Evolutionary conservation across 805 yeast genomes (phyloP).

Genomic region (Ogataea methylovora): DNA sequence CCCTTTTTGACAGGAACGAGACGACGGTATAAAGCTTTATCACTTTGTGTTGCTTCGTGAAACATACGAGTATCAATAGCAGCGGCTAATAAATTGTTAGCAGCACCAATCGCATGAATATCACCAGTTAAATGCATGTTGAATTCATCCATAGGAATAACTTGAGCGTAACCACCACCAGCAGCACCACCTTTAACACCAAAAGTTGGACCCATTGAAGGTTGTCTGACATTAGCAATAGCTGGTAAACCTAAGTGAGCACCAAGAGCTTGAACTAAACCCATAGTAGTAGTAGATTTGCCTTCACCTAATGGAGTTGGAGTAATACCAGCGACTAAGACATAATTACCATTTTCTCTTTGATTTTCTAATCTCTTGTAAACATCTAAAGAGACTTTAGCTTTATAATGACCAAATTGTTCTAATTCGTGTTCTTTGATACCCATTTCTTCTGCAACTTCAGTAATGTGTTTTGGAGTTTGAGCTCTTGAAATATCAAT

Average conservation of each 20-base stretch:
- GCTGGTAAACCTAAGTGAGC: slow-evolving; percentile 65
- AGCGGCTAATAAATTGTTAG: slow-evolving; percentile 74
- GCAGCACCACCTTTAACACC: slow-evolving; percentile 91
- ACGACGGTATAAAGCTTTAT: slow-evolving; percentile 65
- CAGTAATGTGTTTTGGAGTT: slow-evolving; percentile 60
- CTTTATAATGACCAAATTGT: slow-evolving; percentile 69
- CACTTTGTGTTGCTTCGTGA: slow-evolving; percentile 71
- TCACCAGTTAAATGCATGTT: slow-evolving; percentile 84
- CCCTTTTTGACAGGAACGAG: slow-evolving; percentile 74
- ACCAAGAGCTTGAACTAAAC: slow-evolving; percentile 73
- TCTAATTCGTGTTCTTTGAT: slow-evolving; percentile 62
- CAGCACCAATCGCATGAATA: slow-evolving; percentile 78
- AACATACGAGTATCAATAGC: slow-evolving; percentile 83
- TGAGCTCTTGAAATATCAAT: slow-evolving; percentile 73
- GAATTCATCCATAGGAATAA: slow-evolving; percentile 84
- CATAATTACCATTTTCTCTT: slow-evolving; percentile 59
- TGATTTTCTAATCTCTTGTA: slow-evolving; percentile 54
- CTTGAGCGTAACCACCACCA: slow-evolving; percentile 85
- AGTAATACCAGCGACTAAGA: slow-evolving; percentile 76
- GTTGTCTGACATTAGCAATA: slow-evolving; percentile 79
- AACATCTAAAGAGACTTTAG: slow-evolving; percentile 60
- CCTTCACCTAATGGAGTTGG: slow-evolving; percentile 87
- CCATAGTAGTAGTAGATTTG: slow-evolving; percentile 78
- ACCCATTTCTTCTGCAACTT: slow-evolving; percentile 65
- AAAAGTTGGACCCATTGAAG: slow-evolving; percentile 84